These are phyloP conservation scores for Neonectria hederae DNA, from an alignment of 2,329 filamentous ascomycete genomes.

Conservation along the genomic window DNA sequence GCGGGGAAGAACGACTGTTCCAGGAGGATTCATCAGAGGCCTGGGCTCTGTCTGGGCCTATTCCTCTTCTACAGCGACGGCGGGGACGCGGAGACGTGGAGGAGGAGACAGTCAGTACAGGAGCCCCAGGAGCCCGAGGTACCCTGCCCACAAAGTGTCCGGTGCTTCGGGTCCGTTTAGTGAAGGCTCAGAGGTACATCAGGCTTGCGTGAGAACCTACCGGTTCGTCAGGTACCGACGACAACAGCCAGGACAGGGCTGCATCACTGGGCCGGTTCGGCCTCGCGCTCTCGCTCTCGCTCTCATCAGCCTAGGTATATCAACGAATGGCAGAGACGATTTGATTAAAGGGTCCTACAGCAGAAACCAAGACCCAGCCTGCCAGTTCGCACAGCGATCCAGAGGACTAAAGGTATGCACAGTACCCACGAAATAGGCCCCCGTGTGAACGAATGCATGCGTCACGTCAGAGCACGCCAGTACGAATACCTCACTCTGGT, in stretches of 20 bases:
- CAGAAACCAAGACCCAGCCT: background rate
- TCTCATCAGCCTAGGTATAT: background rate
- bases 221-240: constrained; percentile 10
- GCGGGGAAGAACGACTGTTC: background rate
- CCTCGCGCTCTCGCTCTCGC: background rate
- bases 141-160: constrained; percentile 2
- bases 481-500: background rate
- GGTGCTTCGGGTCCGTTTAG: constrained; percentile 5
- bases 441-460: constrained; percentile 11
- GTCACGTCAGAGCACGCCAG: constrained; percentile 21
- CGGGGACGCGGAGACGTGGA: constrained; percentile 16
- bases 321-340: background rate
- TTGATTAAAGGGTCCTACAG: background rate
- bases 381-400: background rate
- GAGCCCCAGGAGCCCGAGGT: constrained; percentile 5
- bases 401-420: background rate
- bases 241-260: constrained; percentile 12
- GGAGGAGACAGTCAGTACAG: constrained; percentile 2
- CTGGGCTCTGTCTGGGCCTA: constrained; percentile 8
- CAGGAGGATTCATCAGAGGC: constrained; percentile 14
- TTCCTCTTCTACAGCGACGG: constrained; percentile 12
- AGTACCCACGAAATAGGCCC: background rate
- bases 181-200: constrained; percentile 4
- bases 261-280: background rate
- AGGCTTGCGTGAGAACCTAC: background rate